Conservation (phyloP, 176 grass and related monocot species). For the Microstegium vimineum region DNA sequence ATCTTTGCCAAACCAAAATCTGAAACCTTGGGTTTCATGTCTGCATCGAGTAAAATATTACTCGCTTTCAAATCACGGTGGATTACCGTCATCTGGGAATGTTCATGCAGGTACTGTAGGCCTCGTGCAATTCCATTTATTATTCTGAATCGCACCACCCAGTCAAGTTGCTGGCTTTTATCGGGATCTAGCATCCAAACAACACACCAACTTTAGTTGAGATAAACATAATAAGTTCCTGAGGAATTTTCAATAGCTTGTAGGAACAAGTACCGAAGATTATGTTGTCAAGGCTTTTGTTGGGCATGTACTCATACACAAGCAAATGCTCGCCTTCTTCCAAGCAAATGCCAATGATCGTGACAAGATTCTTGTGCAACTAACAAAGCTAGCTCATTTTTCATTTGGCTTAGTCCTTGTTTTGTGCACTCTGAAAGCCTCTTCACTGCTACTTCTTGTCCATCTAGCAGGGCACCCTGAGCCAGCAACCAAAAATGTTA, state of each 20-base stretch:
- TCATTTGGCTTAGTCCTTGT: conserved; percentile 4
- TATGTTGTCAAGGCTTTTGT: neutral
- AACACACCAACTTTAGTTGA: too few species aligned
- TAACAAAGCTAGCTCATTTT: conserved; percentile 15
- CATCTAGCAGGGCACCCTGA: conserved; percentile 38
- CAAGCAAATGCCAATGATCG: conserved; percentile 28
- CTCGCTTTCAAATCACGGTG: conserved; percentile 54
- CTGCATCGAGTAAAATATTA: conserved; percentile 36
- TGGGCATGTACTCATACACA: neutral
- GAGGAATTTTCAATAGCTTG: too few species aligned
- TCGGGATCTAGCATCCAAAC: conserved; percentile 11
- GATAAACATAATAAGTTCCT: too few species aligned
- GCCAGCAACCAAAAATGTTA: too few species aligned
- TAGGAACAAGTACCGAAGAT: conserved; percentile 10
- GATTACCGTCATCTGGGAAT: conserved; percentile 43
- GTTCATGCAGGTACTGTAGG: conserved; percentile 47
- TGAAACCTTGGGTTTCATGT: conserved; percentile 33
- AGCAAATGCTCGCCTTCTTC: conserved; percentile 34
- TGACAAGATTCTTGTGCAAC: conserved; percentile 32
- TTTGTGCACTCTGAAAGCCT: conserved; percentile 9
- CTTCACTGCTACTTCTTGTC: conserved; percentile 36
- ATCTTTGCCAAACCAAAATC: conserved; percentile 59
- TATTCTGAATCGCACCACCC: conserved; percentile 33
- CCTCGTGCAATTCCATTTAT: conserved; percentile 46
- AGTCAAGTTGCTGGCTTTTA: neutral